phyloP scores from a whole-genome alignment of 805 yeast species.

The Candida patagonica region DNA sequence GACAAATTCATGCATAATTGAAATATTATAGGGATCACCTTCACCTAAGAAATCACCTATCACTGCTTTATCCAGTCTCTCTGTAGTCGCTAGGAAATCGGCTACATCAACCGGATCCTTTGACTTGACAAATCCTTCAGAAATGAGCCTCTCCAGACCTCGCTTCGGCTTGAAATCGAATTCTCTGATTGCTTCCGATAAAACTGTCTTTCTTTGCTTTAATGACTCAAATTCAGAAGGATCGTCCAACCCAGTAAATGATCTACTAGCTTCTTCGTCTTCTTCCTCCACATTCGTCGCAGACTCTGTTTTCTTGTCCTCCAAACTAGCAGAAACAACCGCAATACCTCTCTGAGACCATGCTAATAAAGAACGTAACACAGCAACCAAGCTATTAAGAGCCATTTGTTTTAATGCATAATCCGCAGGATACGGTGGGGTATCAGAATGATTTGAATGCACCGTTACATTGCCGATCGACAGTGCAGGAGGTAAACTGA shows the following conservation, averaged over 20 bases:
- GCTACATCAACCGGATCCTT: conserved; percentile 66
- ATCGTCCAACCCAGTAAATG: conserved; percentile 38
- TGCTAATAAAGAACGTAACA: conserved; percentile 66
- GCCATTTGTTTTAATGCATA: conserved; percentile 79
- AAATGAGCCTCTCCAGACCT: conserved; percentile 58
- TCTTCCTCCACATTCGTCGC: conserved; percentile 4
- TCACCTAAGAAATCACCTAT: conserved; percentile 93
- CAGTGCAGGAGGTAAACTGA: conserved; percentile 64
- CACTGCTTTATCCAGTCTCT: conserved; percentile 69
- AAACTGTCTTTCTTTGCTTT: conserved; percentile 73
- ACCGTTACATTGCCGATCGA: conserved; percentile 58
- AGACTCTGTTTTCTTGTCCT: conserved; percentile 5
- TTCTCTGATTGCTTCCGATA: conserved; percentile 65
- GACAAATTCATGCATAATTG: conserved; percentile 88
- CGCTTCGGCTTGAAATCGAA: conserved; percentile 81
- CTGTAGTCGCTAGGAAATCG: conserved; percentile 53
- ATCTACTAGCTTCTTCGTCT: conserved; percentile 1
- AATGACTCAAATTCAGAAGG: conserved; percentile 78
- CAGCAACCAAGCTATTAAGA: conserved; percentile 69
- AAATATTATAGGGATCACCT: conserved; percentile 66
- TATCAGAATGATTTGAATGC: conserved; percentile 20
- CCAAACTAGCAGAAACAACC: conserved; percentile 14
- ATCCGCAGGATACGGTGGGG: conserved; percentile 47
- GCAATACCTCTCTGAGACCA: conserved; percentile 72
- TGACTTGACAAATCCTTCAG: conserved; percentile 52